phyloP scores from a whole-genome alignment of 2,329 filamentous ascomycete genomes.

The Pseudocercospora cruenta region DNA sequence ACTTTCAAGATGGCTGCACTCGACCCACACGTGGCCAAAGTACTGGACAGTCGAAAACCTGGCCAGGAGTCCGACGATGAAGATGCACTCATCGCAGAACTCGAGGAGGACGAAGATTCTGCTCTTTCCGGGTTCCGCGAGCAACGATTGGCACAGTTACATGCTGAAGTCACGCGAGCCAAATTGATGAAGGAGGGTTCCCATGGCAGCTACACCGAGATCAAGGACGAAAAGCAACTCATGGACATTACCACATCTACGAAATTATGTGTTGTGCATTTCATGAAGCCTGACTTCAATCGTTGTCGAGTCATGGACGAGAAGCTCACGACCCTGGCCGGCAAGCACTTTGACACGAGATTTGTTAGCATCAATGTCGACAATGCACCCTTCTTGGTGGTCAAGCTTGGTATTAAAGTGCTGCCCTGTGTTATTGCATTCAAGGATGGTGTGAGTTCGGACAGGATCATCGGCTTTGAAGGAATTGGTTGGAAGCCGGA shows the following conservation, averaged over 20 bases:
- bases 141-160: conserved; percentile 60
- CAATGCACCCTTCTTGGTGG: conserved; percentile 62
- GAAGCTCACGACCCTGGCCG: conserved; percentile 58
- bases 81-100: conserved; percentile 62
- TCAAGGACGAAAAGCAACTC: conserved; percentile 61
- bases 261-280: conserved; percentile 63
- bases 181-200: conserved; percentile 48
- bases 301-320: conserved; percentile 66
- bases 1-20: conserved; percentile 33
- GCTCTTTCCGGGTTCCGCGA: conserved; percentile 60
- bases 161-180: conserved; percentile 58
- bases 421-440: conserved; percentile 63
- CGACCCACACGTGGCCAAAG: conserved; percentile 55
- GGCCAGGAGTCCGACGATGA: conserved; percentile 58
- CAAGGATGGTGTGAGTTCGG: conserved; percentile 58
- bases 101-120: conserved; percentile 59
- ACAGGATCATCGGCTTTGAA: conserved; percentile 63
- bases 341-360: conserved; percentile 62
- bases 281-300: conserved; percentile 66
- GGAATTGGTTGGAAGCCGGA: conserved; percentile 58
- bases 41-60: conserved; percentile 50
- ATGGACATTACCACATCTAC: conserved; percentile 64
- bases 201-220: conserved; percentile 58
- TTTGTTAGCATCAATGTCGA: conserved; percentile 63
- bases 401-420: conserved; percentile 61